Base-by-base conservation (phyloP, 139 green algal species). In the Tetradesmus lagerheimii region DNA sequence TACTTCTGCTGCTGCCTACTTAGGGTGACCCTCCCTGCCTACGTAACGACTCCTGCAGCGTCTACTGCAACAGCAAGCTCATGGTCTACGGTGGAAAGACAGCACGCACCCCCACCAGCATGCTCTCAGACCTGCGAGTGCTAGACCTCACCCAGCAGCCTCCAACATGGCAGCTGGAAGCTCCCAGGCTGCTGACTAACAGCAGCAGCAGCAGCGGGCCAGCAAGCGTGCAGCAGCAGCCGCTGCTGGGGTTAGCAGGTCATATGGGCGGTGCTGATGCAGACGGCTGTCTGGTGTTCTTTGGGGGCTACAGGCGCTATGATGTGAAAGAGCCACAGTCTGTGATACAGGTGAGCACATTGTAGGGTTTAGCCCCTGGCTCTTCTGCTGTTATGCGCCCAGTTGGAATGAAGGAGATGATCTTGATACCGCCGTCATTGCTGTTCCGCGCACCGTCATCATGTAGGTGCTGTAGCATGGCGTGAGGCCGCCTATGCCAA, bases 31-130 rank as follows among this genome's bases (percentile, higher is more conserved):
- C 85, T 2, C 85, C 85, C 16, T 77, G 85, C 71, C 35, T 57
- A 4, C 85, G 85, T 8, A 62, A 45, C 25, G 85, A 89, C 34
- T 39, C 41, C 34, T 83, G 71, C 45, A 83, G 43, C 34, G 35
- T 83, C n/a, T 80, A 75, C 34, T 35, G 20, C 45, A 76, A 64
- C 20, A 16, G 35, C 34, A n/a, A 74, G 34, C 31, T 89, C 38
- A 29, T 89, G 16, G 77, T 89, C 15, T 89, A 89, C 35, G 85
- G 85, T 25, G 85, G 85, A 11, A 83, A 47, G 23, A 83, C 71
- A n/a, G 71, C 74, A 45, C 25, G 11, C 20, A 45, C 71, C 12
- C 85, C 85, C 23, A 25, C 18, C 41, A 84, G 45, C 23, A 74
- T 89, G 71, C 85, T 89, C 27, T 74, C 39, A 38, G 85, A 89